Conservation (phyloP, 495 filamentous ascomycete species). For the Parathielavia hyrcaniae region DNA sequence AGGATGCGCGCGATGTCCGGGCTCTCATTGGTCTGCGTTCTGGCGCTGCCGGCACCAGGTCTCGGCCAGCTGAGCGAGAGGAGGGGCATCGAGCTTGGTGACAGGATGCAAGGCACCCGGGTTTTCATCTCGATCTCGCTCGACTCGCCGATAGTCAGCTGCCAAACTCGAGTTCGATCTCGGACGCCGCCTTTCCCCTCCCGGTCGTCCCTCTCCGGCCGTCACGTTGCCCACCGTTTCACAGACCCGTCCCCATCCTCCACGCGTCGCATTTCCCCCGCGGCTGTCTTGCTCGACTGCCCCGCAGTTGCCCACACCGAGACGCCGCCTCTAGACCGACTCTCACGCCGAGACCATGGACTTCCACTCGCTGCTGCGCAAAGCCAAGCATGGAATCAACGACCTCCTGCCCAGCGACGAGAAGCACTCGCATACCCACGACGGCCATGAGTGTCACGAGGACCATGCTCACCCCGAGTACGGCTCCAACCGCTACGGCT, state of each 20-base stretch:
- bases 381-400: conserved; percentile 23
- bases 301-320: conserved; percentile 12
- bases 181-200: background rate
- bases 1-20: background rate
- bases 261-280: background rate
- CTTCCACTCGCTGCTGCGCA: conserved; percentile 18
- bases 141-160: background rate
- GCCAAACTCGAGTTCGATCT: background rate
- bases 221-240: conserved; percentile 7
- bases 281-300: background rate
- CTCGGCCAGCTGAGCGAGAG: background rate
- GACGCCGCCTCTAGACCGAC: background rate
- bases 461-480: conserved; percentile 31
- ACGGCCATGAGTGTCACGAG: conserved; percentile 29
- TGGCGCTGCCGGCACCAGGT: background rate
- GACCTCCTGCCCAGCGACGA: conserved; percentile 31
- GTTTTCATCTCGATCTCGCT: no score
- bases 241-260: background rate
- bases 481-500: conserved; percentile 64
- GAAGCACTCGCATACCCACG: conserved; percentile 39
- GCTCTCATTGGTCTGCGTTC: background rate
- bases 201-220: background rate
- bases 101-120: background rate
- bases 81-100: background rate
- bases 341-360: conserved; percentile 13